Percentiles rank a stretch among this genome's conserved stretches.
phyloP scores from a whole-genome alignment of 2,329 filamentous ascomycete species.

The Beauveria rudraprayagi region DNA sequence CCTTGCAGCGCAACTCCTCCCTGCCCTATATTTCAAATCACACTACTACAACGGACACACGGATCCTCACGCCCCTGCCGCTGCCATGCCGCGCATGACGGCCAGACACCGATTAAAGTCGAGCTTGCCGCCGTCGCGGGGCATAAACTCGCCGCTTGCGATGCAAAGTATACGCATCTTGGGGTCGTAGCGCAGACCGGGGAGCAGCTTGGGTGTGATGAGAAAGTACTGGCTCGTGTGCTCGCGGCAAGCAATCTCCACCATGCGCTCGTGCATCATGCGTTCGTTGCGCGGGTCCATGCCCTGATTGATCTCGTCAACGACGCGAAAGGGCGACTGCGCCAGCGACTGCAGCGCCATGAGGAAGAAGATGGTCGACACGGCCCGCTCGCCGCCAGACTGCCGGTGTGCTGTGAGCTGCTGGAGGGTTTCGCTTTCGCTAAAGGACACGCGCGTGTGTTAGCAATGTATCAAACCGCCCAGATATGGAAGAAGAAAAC shows the following conservation, averaged over 20 bases:
- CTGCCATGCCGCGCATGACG: slow-evolving; percentile 32
- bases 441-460: slow-evolving; percentile 22
- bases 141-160: slow-evolving; percentile 74
- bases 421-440: slow-evolving; percentile 74
- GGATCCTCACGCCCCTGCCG: not conserved
- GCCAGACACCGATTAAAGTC: slow-evolving; percentile 40
- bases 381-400: slow-evolving; percentile 90
- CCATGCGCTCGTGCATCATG: slow-evolving; percentile 96
- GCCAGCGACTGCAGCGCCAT: slow-evolving; percentile 95
- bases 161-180: slow-evolving; percentile 95
- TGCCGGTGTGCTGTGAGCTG: slow-evolving; percentile 86
- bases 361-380: slow-evolving; percentile 97
- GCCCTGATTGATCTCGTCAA: slow-evolving; percentile 98
- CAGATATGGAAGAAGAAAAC: no score
- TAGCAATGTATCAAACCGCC: slow-evolving; percentile 7
- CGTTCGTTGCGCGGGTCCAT: slow-evolving; percentile 99
- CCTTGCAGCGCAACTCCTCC: not conserved
- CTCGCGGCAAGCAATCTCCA: slow-evolving; percentile 88
- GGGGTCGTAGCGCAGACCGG: slow-evolving; percentile 73
- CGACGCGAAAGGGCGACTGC: slow-evolving; percentile 90
- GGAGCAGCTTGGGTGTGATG: slow-evolving; percentile 91
- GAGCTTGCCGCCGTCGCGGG: slow-evolving; percentile 41
- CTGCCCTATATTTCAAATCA: not conserved
- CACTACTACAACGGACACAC: no score
- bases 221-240: slow-evolving; percentile 85